These are phyloP conservation scores for Didymella segeticola DNA, from an alignment of 2,329 filamentous ascomycete species.

Conservation along the genomic window DNA sequence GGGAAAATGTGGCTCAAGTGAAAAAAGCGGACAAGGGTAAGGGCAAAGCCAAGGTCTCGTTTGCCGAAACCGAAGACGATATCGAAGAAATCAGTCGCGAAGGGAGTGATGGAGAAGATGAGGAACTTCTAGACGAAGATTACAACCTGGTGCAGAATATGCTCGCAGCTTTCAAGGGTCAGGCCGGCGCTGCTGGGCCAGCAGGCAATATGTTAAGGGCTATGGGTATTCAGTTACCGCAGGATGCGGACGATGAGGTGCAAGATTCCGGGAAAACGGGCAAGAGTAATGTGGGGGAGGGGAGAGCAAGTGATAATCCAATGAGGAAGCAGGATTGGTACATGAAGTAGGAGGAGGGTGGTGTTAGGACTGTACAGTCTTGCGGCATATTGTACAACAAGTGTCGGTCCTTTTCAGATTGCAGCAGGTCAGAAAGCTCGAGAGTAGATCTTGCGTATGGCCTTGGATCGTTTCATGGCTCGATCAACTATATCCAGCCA, in stretches of 20 bases:
- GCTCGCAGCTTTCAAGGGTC: conserved; percentile 89
- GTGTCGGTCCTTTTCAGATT: too few relatives aligned
- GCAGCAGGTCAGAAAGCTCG: too few relatives aligned
- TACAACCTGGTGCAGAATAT: conserved; percentile 90
- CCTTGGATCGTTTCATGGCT: too few relatives aligned
- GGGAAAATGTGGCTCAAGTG: background rate
- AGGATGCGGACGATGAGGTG: conserved; percentile 70
- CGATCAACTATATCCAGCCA: too few relatives aligned
- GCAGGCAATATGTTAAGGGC: conserved; percentile 85
- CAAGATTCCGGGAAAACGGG: background rate
- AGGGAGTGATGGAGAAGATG: conserved; percentile 61
- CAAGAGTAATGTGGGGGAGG: conserved; percentile 5
- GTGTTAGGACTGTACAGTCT: background rate
- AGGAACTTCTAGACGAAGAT: conserved; percentile 73
- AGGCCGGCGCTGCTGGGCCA: conserved; percentile 84
- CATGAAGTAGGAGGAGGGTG: conserved; percentile 1
- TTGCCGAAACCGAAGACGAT: conserved; percentile 13
- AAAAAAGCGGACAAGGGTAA: conserved; percentile 18
- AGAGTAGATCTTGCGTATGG: too few relatives aligned
- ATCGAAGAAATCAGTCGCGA: conserved; percentile 68
- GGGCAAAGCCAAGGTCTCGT: conserved; percentile 27
- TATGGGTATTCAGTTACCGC: conserved; percentile 82
- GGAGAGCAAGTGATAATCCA: conserved; percentile 10
- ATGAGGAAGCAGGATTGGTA: conserved; percentile 17
- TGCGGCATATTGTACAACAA: too few relatives aligned